Conservation (phyloP, 148 eudicot species). For the Talinum fruticosum region DNA sequence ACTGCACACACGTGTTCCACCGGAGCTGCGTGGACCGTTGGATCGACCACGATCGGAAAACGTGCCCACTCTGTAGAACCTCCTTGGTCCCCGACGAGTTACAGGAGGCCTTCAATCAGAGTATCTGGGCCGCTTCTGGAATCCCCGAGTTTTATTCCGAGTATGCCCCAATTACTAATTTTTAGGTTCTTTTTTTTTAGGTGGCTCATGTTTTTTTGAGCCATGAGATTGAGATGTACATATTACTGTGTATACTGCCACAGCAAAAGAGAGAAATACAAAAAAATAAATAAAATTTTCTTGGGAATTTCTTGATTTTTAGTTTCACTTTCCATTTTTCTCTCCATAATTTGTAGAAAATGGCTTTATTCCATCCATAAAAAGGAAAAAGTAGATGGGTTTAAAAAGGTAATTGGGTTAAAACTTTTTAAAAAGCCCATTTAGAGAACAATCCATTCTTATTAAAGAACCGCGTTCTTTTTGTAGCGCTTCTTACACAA, state of each 20-base stretch:
- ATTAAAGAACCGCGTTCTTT: too few relatives aligned
- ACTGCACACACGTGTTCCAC: conserved; percentile 51
- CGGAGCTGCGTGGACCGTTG: conserved; percentile 70
- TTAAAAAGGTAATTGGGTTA: too few relatives aligned
- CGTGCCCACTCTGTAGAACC: conserved; percentile 54
- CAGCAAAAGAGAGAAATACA: neutral
- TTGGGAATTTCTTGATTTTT: neutral
- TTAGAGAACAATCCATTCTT: too few relatives aligned
- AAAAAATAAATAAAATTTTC: neutral
- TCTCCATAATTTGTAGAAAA: neutral
- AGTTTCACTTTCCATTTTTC: neutral
- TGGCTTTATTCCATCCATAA: too few relatives aligned
- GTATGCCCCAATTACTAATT: conserved; percentile 42
- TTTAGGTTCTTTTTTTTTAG: neutral
- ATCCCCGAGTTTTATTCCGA: conserved; percentile 61
- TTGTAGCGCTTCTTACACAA: too few relatives aligned
- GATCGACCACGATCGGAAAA: conserved; percentile 57
- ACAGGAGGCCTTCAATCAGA: conserved; percentile 60
- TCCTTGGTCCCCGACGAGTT: conserved; percentile 46
- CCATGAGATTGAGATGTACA: conserved; percentile 13
- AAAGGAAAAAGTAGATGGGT: too few relatives aligned
- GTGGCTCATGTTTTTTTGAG: neutral
- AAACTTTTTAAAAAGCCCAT: too few relatives aligned
- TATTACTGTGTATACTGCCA: conserved; percentile 8
- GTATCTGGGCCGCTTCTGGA: conserved; percentile 68